Evolutionary conservation across 169 alveolate genomes (phyloP).

Genomic region (Eimeria sp.): DNA sequence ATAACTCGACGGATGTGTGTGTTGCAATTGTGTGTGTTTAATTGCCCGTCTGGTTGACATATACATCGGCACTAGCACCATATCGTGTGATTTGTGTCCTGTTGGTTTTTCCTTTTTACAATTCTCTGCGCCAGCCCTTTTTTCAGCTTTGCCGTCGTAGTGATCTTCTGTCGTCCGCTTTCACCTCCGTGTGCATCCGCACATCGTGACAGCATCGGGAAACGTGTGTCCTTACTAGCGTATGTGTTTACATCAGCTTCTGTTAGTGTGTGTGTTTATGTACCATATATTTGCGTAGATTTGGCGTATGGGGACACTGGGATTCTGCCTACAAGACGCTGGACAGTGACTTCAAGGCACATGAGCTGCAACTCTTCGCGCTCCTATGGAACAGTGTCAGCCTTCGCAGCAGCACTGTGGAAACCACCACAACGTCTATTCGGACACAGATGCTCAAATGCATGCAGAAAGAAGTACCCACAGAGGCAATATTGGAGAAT

Average conservation of each 20-base stretch:
- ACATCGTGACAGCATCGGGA: background rate
- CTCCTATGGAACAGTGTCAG: slow-evolving; percentile 65
- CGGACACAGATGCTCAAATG: background rate
- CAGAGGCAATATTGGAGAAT: background rate
- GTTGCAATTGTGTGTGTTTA: no score
- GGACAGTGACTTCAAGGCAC: slow-evolving; percentile 82
- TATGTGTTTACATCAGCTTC: background rate
- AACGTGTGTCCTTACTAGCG: background rate
- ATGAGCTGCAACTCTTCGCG: slow-evolving; percentile 71
- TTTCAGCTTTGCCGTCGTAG: background rate
- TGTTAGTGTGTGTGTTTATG: background rate
- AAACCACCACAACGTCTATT: background rate
- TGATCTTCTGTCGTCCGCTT: background rate
- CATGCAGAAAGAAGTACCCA: background rate
- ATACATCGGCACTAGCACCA: background rate
- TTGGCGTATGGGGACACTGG: slow-evolving; percentile 83
- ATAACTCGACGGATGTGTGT: background rate
- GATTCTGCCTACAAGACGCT: slow-evolving; percentile 84
- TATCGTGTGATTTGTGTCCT: background rate
- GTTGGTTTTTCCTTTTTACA: background rate
- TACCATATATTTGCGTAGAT: slow-evolving; percentile 2
- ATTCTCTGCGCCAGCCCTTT: background rate
- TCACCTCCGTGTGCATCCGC: background rate
- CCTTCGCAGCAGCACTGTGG: background rate
- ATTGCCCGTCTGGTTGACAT: background rate